Percentiles rank a stretch among this genome's conserved stretches.
These are phyloP conservation scores for Plasmodium billcollinsi DNA, from an alignment of 169 alveolate species.

Conservation along the genomic window DNA sequence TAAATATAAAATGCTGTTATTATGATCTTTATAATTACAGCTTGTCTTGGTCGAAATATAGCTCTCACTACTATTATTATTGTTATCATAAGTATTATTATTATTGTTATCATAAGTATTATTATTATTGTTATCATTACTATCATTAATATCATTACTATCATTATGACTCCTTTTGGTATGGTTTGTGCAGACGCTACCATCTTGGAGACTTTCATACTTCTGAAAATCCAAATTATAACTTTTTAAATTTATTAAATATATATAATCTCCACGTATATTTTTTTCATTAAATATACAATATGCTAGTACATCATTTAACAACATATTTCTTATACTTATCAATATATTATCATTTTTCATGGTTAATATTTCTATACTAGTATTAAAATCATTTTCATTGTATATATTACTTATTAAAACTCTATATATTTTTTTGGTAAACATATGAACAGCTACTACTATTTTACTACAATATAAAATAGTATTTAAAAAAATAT, in stretches of 20 bases:
- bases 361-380: constrained; percentile 47
- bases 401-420: constrained; percentile 21
- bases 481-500: constrained; percentile 64
- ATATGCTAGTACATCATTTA: constrained; percentile 62
- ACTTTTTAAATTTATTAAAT: constrained; percentile 30
- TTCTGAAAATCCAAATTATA: constrained; percentile 48
- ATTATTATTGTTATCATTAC: too few relatives aligned
- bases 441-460: constrained; percentile 72
- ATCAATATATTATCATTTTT: constrained; percentile 41
- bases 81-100: too few relatives aligned
- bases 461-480: constrained; percentile 52
- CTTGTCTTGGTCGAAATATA: too few relatives aligned
- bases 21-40: too few relatives aligned
- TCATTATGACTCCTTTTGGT: too few relatives aligned
- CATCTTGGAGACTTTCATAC: constrained; percentile 22
- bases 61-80: too few relatives aligned
- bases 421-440: constrained; percentile 36
- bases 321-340: constrained; percentile 61
- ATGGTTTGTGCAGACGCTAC: not conserved
- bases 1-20: constrained; percentile 16
- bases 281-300: constrained; percentile 45
- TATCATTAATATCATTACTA: too few relatives aligned
- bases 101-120: too few relatives aligned
- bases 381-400: constrained; percentile 42
- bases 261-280: constrained; percentile 57